Conservation (phyloP, 2,329 filamentous ascomycete genomes). For the Trichoderma simmonsii region DNA sequence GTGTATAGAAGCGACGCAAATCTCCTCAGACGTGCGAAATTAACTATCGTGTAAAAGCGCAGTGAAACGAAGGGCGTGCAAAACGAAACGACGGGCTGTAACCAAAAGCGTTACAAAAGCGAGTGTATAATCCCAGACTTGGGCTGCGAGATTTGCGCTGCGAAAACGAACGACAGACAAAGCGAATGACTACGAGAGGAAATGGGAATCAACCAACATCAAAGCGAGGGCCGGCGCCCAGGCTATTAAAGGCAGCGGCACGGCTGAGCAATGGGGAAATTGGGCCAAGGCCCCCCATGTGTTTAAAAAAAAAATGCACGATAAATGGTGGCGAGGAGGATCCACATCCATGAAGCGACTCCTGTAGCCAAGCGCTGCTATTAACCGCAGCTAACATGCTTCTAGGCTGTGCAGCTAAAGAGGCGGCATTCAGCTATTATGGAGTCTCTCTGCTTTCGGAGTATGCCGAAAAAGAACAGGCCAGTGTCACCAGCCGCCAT, state of each 20-base stretch:
- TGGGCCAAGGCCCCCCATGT: background rate
- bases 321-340: background rate
- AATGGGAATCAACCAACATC: background rate
- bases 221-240: background rate
- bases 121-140: background rate
- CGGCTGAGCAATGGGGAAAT: background rate
- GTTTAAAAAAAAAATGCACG: background rate
- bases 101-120: background rate
- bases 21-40: background rate
- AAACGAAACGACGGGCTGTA: background rate
- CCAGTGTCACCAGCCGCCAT: background rate
- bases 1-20: background rate
- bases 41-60: background rate
- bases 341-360: conserved; percentile 8
- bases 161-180: conserved; percentile 6
- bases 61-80: background rate
- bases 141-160: background rate
- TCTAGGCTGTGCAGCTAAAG: background rate
- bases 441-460: background rate
- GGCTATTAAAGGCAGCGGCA: background rate
- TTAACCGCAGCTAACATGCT: background rate
- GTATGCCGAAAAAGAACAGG: background rate
- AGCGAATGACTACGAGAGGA: background rate
- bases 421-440: background rate
- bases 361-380: background rate